Conservation (phyloP, 2,329 filamentous ascomycete species). For the Cladosporium colombiae region DNA sequence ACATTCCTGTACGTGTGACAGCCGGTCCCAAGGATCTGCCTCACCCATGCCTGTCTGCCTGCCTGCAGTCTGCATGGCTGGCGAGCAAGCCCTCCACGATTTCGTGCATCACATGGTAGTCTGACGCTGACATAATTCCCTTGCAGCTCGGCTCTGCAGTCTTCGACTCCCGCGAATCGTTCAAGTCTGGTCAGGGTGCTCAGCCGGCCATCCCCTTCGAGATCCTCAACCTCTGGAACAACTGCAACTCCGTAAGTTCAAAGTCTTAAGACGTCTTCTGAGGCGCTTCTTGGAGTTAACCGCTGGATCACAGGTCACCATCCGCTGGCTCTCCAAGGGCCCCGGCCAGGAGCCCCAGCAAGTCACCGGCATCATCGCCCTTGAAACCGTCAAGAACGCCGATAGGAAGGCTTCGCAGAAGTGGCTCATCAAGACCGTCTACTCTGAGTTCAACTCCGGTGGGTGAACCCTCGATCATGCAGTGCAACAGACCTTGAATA, state of each 20-base stretch:
- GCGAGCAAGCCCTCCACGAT: slow-evolving; percentile 1
- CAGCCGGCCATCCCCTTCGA: slow-evolving; percentile 36
- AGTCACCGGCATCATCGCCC: slow-evolving; percentile 36
- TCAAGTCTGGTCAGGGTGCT: slow-evolving; percentile 31
- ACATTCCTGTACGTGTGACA: slow-evolving; percentile 26
- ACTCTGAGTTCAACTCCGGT: slow-evolving; percentile 40
- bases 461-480: slow-evolving; percentile 23
- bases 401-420: slow-evolving; percentile 23
- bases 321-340: slow-evolving; percentile 32
- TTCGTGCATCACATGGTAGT: slow-evolving; percentile 3
- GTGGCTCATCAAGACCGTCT: slow-evolving; percentile 38
- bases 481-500: neutral
- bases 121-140: slow-evolving; percentile 5
- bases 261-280: neutral
- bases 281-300: neutral
- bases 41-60: neutral
- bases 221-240: slow-evolving; percentile 36
- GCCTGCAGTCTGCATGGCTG: slow-evolving; percentile 1
- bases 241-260: slow-evolving; percentile 31
- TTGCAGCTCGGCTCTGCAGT: slow-evolving; percentile 31
- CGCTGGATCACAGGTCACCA: slow-evolving; percentile 23
- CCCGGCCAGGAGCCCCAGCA: slow-evolving; percentile 26
- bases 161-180: slow-evolving; percentile 31
- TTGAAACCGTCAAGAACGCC: slow-evolving; percentile 29
- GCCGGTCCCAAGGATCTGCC: neutral